These are phyloP conservation scores for Dysphania ambrosioides DNA, from an alignment of 148 eudicot genomes.

Conservation along the genomic window DNA sequence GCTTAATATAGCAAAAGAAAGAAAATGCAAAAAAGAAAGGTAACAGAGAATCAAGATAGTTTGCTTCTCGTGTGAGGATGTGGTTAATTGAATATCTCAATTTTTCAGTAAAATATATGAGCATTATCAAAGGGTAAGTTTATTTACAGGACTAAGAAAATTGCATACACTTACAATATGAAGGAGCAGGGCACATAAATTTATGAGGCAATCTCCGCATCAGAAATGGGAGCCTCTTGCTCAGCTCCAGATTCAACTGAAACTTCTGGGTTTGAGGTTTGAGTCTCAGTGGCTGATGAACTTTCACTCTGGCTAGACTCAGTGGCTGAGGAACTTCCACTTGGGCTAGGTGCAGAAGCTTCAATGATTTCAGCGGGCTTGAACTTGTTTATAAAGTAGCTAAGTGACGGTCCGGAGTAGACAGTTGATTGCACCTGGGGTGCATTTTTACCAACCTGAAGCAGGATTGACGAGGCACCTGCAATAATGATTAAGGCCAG, in stretches of 20 bases:
- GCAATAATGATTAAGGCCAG: conserved; percentile 63
- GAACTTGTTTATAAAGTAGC: conserved; percentile 76
- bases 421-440: conserved; percentile 43
- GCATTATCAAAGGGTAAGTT: conserved; percentile 15
- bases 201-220: conserved; percentile 21
- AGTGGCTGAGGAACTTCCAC: conserved; percentile 27
- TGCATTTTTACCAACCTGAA: conserved; percentile 65
- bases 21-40: too few relatives aligned
- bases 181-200: neutral
- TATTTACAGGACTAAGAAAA: conserved; percentile 21
- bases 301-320: conserved; percentile 24
- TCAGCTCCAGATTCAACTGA: conserved; percentile 25
- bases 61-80: too few relatives aligned
- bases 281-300: conserved; percentile 26
- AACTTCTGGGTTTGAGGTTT: conserved; percentile 27
- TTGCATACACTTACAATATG: neutral
- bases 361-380: conserved; percentile 48
- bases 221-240: conserved; percentile 24
- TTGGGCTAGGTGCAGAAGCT: conserved; percentile 41
- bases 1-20: too few relatives aligned
- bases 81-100: conserved; percentile 1
- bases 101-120: neutral
- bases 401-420: conserved; percentile 88
- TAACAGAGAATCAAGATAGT: too few relatives aligned
- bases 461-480: conserved; percentile 65